Conservation (phyloP, 2,329 filamentous ascomycete genomes). For the Pyricularia pennisetigena region DNA sequence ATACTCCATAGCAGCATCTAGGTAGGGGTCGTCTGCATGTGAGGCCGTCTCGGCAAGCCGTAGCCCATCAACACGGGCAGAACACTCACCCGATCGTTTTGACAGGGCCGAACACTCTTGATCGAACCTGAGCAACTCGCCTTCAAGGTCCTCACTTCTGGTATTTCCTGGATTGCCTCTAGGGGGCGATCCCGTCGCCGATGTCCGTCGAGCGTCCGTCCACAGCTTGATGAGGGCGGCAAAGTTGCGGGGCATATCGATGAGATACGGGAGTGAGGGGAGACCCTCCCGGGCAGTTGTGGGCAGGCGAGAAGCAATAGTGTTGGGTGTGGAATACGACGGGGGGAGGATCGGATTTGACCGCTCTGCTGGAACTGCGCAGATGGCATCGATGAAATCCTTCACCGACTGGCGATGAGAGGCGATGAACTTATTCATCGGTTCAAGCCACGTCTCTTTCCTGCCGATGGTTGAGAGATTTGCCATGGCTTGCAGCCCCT, state of each 20-base stretch:
- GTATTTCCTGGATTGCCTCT: slow-evolving; percentile 9
- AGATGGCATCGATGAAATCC: slow-evolving; percentile 77
- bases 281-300: slow-evolving; percentile 82
- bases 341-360: slow-evolving; percentile 51
- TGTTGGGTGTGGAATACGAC: slow-evolving; percentile 85
- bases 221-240: slow-evolving; percentile 75
- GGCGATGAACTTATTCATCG: slow-evolving; percentile 83
- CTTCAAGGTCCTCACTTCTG: slow-evolving; percentile 30
- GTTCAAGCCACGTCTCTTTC: slow-evolving; percentile 98
- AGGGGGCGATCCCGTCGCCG: background rate
- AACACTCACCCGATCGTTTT: slow-evolving; percentile 38
- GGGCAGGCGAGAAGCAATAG: slow-evolving; percentile 75
- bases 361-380: slow-evolving; percentile 54
- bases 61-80: slow-evolving; percentile 35
- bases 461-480: slow-evolving; percentile 88
- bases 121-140: slow-evolving; percentile 44
- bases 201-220: slow-evolving; percentile 44
- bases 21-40: slow-evolving; percentile 17
- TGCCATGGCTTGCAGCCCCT: slow-evolving; percentile 81
- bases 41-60: slow-evolving; percentile 28
- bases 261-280: slow-evolving; percentile 82
- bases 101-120: slow-evolving; percentile 39
- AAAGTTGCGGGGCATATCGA: slow-evolving; percentile 80
- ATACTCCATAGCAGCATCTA: slow-evolving; percentile 39
- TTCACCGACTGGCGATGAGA: slow-evolving; percentile 73